Percentiles rank a stretch among this genome's conserved stretches.
These are phyloP conservation scores for Sugiyamaella americana DNA, from an alignment of 805 yeast genomes.

Conservation along the genomic window DNA sequence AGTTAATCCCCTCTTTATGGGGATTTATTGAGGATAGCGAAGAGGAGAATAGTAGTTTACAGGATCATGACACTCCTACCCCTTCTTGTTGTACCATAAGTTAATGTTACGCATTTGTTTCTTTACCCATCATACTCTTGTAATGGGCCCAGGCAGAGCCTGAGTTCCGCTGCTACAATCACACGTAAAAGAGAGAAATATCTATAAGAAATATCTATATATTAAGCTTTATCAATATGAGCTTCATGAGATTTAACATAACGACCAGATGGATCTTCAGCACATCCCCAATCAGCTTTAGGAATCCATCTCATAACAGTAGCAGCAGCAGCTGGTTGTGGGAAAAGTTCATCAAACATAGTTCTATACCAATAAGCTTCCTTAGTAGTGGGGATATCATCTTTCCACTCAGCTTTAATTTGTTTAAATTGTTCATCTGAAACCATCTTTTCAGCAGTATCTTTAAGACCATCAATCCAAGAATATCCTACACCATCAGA, in stretches of 20 bases:
- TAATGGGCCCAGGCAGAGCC: too few species aligned
- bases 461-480: slow-evolving; percentile 98
- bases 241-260: slow-evolving; percentile 73
- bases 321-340: slow-evolving; percentile 83
- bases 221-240: slow-evolving; percentile 1
- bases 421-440: slow-evolving; percentile 84
- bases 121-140: too few species aligned
- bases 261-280: slow-evolving; percentile 98
- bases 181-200: neutral
- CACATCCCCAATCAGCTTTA: slow-evolving; percentile 99
- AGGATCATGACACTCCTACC: too few species aligned
- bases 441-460: slow-evolving; percentile 80
- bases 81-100: neutral
- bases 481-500: slow-evolving; percentile 99
- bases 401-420: slow-evolving; percentile 96
- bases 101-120: too few species aligned
- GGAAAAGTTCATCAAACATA: slow-evolving; percentile 91
- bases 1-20: neutral
- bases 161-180: neutral
- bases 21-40: neutral
- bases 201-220: too few species aligned
- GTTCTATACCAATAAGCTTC: slow-evolving; percentile 99
- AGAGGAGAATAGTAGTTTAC: neutral
- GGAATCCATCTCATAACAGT: slow-evolving; percentile 99
- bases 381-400: slow-evolving; percentile 90